Evolutionary conservation across 352 stramenopile genomes (phyloP), one percentile per base, ranked within the genome.

Genomic region (Globisporangium middletonii): DNA sequence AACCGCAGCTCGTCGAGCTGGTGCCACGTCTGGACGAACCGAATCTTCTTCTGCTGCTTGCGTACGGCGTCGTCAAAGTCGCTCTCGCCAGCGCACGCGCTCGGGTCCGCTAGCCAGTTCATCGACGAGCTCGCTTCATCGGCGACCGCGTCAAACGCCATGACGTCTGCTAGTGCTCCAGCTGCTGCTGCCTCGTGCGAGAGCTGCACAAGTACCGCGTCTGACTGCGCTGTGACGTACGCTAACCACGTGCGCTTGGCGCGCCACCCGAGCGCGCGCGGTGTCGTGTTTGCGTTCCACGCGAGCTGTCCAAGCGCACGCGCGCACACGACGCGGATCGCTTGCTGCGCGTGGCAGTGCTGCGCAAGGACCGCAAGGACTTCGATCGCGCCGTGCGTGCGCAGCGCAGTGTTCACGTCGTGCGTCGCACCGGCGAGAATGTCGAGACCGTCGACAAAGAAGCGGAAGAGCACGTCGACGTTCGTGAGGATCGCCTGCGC

Each of bases 251-350:
- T 68, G 18, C 63, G 64, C 55, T 89, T 92, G 12, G 83, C 83
- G 33, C 76, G 69, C 80, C 80, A 91, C 0, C 83, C 83, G 2
- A 92, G 41, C 0, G 71, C 67, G 5, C 83, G 68, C 1, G 65
- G 63, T 0, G 83, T 88, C 3, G 65, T 64, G 50, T 89, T 88
- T 16, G 75, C 61, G 65, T 92, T 89, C 83, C 83, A 92, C 13
- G 68, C 68, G 28, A 92, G 42, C 33, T 75, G 65, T 6, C 80
- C 83, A 0, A 92, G 63, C 7, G 83, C 75, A 38, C 64, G 68
- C 26, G 78, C 68, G 33, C 75, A 83, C 13, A 86, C 77, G 11
- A 62, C 65, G 50, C 71, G 68, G 27, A 92, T 60, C 0, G 30
- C 19, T 3, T 53, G 44, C 28, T 89, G 70, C 41, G 41, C 41